Evolutionary conservation across 305 asterid species (phyloP), one percentile per base, ranked within the genome.

Genomic region (Coffea humblotiana): DNA sequence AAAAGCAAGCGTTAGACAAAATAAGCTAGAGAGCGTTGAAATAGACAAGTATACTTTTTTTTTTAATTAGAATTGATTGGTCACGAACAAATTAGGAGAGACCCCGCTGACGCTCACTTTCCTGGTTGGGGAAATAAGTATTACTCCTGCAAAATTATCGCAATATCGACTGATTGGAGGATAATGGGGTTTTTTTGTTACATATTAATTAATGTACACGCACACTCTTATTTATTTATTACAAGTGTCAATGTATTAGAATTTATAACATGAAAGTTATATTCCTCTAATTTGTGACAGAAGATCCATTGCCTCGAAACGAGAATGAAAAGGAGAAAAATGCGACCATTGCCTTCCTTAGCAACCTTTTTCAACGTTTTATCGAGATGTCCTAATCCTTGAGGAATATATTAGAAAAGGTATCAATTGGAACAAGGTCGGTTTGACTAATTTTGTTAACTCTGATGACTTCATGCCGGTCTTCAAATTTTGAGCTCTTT

Each of bases 381-480:
- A 27, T 32, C 40, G 65, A 14, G 66, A 9, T 81, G 83, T 81
- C 79, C 58, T 49, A 69, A 35, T 78, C 80, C 32, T 45, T 66
- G 13, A 47, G 23, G 77, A 78, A 79, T 79, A 81, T 52, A 80
- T 84, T 58, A 47, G 72, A 58, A 88, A 81, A 79, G 84, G 79
- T 23, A 69, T 67, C 43, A 43, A 78, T 76, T 78, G 77, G 75
- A 71, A 68, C 16, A 49, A 47, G 83, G 90, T 84, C 92, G 94
- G 96, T 90, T 91, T 90, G 94, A 89, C 88, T 81, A 87, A 43
- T n/a, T 12, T 14, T 16, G 43, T 0, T 3, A 40, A 40, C 43
- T 40, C 9, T 47, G 32, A 51, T 68, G 58, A 78, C 75, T 73
- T 65, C 27, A 29, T 19, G 35, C 52, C 43, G 65, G 3, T 49